phyloP scores from a whole-genome alignment of 331 rosid genomes.

The Saraca asoca region DNA sequence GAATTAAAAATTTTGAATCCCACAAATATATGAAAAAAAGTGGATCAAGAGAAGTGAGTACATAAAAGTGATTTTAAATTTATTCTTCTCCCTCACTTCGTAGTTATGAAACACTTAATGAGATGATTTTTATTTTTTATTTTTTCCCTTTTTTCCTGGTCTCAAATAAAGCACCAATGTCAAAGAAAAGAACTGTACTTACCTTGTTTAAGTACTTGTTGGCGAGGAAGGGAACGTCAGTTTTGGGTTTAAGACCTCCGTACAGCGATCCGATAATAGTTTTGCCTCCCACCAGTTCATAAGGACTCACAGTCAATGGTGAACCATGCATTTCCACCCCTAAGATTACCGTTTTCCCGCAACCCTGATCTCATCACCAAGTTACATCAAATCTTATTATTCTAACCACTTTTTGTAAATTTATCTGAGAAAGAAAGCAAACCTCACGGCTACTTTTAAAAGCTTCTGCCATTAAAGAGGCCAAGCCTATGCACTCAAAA shows the following conservation, averaged over 20 bases:
- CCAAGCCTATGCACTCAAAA: conserved; percentile 69
- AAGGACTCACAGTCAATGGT: conserved; percentile 34
- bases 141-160: too few relatives aligned
- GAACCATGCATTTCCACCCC: conserved; percentile 60
- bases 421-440: not conserved
- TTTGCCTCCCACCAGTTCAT: conserved; percentile 36
- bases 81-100: too few relatives aligned
- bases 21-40: too few relatives aligned
- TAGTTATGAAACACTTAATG: too few relatives aligned
- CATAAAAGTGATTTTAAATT: too few relatives aligned
- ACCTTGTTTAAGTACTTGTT: conserved; percentile 45
- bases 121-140: too few relatives aligned
- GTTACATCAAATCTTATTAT: too few relatives aligned
- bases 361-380: conserved; percentile 38
- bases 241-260: conserved; percentile 64
- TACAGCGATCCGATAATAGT: conserved; percentile 40
- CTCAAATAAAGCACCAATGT: too few relatives aligned
- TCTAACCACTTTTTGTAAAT: too few relatives aligned
- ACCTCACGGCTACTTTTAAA: conserved; percentile 50
- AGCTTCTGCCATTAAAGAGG: conserved; percentile 63
- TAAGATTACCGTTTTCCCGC: conserved; percentile 54
- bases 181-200: not conserved
- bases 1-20: too few relatives aligned
- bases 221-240: conserved; percentile 52
- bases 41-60: too few relatives aligned